Evolutionary conservation across 2,329 filamentous ascomycete genomes (phyloP).

Genomic region (Ophiostoma sp.): DNA sequence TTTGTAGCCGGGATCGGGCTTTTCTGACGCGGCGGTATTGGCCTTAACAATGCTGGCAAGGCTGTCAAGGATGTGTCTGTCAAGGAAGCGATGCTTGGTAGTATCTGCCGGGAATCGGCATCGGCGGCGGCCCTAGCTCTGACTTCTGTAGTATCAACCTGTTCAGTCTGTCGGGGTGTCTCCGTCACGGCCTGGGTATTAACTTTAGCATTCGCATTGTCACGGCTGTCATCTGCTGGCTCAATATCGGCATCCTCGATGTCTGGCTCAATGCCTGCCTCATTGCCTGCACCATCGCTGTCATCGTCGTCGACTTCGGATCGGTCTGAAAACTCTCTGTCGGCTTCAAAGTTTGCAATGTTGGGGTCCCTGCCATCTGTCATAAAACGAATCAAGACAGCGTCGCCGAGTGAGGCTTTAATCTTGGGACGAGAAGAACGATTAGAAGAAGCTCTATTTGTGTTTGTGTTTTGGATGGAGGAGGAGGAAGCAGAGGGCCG

Average conservation of each 20-base stretch:
- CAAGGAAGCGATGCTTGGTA: not conserved
- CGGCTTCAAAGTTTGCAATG: constrained; percentile 52
- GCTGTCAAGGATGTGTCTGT: not conserved
- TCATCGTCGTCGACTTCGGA: not conserved
- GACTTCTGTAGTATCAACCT: not conserved
- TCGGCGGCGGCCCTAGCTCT: no score
- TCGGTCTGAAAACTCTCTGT: not conserved
- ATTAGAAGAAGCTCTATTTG: constrained; percentile 42
- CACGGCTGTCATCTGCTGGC: not conserved
- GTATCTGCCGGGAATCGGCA: not conserved
- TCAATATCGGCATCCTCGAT: not conserved
- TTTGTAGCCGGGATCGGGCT: not conserved
- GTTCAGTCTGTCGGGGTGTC: not conserved
- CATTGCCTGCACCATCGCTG: not conserved
- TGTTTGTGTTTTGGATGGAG: constrained; percentile 32
- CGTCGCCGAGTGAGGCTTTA: constrained; percentile 56
- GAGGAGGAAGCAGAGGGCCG: constrained; percentile 30
- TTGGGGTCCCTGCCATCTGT: constrained; percentile 59
- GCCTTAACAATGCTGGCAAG: not conserved
- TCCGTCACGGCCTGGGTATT: not conserved
- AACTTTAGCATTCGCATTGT: not conserved
- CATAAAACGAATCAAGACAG: constrained; percentile 61
- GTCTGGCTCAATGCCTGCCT: not conserved
- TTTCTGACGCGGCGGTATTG: not conserved
- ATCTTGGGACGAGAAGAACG: constrained; percentile 52